Base-by-base conservation (phyloP, 306 rosid species). In the Astragalus glycyphyllos region DNA sequence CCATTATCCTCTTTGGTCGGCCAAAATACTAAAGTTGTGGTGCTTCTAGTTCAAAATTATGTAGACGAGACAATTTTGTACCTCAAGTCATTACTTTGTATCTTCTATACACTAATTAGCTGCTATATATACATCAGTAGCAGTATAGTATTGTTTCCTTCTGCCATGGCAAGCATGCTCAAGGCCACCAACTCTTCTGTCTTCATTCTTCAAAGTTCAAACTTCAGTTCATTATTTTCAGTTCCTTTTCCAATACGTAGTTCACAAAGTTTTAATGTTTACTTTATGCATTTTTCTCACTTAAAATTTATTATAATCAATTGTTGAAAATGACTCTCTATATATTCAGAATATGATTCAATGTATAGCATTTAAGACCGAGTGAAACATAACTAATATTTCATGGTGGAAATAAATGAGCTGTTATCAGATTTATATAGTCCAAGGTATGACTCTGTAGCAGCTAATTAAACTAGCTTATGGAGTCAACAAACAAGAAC, bases 141-240 rank as follows among this genome's bases (percentile, higher is more conserved):
- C 35, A 51, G 31, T 41, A 51, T 60, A 59, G 0, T 44, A 55
- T 29, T 70, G 82, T 64, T 65, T 71, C 68, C 73, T 71, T 35
- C 23, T 78, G 26, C 55, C 46, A 14, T 55, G 48, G 64, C 82
- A 78, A 71, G 72, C 82, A 55, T 77, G 82, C 73, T 55, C 59
- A 23, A 64, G 16, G 58, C 29, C 73, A 55, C 23, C 1, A 42
- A 68, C 56, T 60, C 49, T 9, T 26, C 14, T 46, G 3, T 50
- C 31, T 72, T 46, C 40, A 11, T 6, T 16, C 56, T 76, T 49
- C 58, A 74, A 56, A 50, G 29, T 29, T 11, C 7, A 74, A 56
- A 50, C 41, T 29, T 11, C 7, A 31, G 50, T 69, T 32, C 67
- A 62, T 70, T 32, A 58, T 42, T 20, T 32, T 14, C 35, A 2